Evolutionary conservation across 495 filamentous ascomycete species (phyloP).

Genomic region (Lophium mytilinum): DNA sequence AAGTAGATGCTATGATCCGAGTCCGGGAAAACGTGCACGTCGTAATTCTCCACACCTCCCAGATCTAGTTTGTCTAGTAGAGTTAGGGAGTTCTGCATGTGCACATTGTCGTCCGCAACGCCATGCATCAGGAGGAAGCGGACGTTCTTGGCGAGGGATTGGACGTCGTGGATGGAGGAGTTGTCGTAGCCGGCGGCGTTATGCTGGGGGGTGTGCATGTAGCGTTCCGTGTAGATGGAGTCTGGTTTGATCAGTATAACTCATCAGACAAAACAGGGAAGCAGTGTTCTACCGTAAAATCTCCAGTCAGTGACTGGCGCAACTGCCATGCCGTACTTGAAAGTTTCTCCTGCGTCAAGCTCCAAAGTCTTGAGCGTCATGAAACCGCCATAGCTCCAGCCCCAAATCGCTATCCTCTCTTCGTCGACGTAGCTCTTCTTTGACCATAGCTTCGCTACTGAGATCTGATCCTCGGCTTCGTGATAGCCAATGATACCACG

Average conservation of each 20-base stretch:
- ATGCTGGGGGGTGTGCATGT: conserved; percentile 85
- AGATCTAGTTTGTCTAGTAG: conserved; percentile 83
- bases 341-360: conserved; percentile 78
- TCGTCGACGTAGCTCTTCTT: conserved; percentile 76
- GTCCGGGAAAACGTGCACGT: conserved; percentile 93
- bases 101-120: conserved; percentile 90
- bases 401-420: conserved; percentile 84
- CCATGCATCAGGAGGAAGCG: conserved; percentile 94
- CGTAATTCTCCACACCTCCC: conserved; percentile 82
- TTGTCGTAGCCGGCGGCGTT: conserved; percentile 72
- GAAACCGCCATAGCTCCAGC: conserved; percentile 96
- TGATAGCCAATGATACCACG: conserved; percentile 76
- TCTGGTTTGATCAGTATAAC: conserved; percentile 41
- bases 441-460: conserved; percentile 79
- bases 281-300: conserved; percentile 55
- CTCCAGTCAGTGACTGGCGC: conserved; percentile 97
- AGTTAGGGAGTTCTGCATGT: conserved; percentile 84
- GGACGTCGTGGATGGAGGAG: conserved; percentile 62
- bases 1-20: conserved; percentile 94
- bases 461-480: conserved; percentile 87
- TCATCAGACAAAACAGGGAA: not conserved
- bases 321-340: conserved; percentile 94
- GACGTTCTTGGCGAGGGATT: conserved; percentile 61
- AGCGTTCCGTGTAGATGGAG: conserved; percentile 90
- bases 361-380: conserved; percentile 96